These are phyloP conservation scores for Scalesia atractyloides DNA, from an alignment of 129 eudicot species.

Conservation along the genomic window DNA sequence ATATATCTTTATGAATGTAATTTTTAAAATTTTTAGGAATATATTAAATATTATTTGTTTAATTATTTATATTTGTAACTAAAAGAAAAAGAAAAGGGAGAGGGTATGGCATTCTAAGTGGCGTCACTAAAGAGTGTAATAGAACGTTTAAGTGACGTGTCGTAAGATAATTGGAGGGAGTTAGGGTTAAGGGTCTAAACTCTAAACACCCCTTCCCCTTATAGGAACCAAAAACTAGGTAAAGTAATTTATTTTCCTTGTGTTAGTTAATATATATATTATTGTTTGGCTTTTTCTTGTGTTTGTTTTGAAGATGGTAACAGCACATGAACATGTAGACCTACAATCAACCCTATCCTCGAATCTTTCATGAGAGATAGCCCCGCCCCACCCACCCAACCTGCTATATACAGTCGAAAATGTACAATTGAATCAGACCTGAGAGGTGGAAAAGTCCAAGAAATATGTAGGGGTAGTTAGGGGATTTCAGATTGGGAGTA, in stretches of 20 bases:
- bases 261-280: conserved; percentile 16
- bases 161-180: no score
- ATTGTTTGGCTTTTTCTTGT: conserved; percentile 35
- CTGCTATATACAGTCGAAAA: conserved; percentile 22
- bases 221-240: no score
- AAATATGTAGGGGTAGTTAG: conserved; percentile 33
- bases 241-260: background rate
- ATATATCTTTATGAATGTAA: no score
- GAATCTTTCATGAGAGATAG: conserved; percentile 31
- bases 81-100: no score
- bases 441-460: conserved; percentile 23
- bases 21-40: no score
- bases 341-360: conserved; percentile 23
- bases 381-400: conserved; percentile 9
- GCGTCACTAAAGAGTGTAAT: no score
- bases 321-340: conserved; percentile 26
- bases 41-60: no score
- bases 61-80: no score
- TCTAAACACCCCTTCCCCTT: no score
- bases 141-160: no score
- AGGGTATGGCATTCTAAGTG: no score
- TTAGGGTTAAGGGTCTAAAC: no score
- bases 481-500: conserved; percentile 34
- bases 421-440: conserved; percentile 22
- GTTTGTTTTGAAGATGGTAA: conserved; percentile 36